Base-by-base conservation (phyloP, 2,329 filamentous ascomycete genomes). In the Cercospora sp. region DNA sequence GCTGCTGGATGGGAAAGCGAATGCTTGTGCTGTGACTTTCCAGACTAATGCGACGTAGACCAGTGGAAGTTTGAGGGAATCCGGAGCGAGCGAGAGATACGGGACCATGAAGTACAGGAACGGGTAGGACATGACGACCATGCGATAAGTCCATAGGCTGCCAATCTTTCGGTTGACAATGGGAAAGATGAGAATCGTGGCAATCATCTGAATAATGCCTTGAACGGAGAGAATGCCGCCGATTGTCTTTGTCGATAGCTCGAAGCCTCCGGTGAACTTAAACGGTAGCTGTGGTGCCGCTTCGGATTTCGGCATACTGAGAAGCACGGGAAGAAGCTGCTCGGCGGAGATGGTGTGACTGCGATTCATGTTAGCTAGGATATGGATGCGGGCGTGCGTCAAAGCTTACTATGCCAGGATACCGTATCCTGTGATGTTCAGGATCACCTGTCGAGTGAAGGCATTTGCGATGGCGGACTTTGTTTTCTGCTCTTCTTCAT, bases 281-380 rank as follows among this genome's bases (percentile, higher is more conserved):
- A 99, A 95, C 0, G 94, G 94, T 1, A 97, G 85, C 12, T 85
- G 71, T 75, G 83, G 80, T n/a, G 81, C 74, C 16, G 80, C 78
- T 30, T 83, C 70, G 77, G 87, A 80, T 76, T 85, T 77, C 75
- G 85, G 78, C 55, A 92, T 92, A 79, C 91, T 94, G 77, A 99
- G 88, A 74, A 99, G 93, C 1, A 97, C 91, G 0, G 95, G 94
- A 74, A 98, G 89, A 60, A 98, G 86, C 77, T 97, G 92, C 80
- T 99, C 95, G 74, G 97, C 95, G 0, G 94, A 96, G 81, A 99
- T 97, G 12, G 94, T 97, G 82, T 98, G 94, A 82, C 94, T 97
- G 76, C 49, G 70, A 30, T 12, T 12, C 13, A 43, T 12, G 32
- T 64, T 58, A 64, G 63, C 61, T 37, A 26, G 61, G 64, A 63